Base-by-base conservation (phyloP, 768 basidiomycete genomes). In the Collybia sp. region DNA sequence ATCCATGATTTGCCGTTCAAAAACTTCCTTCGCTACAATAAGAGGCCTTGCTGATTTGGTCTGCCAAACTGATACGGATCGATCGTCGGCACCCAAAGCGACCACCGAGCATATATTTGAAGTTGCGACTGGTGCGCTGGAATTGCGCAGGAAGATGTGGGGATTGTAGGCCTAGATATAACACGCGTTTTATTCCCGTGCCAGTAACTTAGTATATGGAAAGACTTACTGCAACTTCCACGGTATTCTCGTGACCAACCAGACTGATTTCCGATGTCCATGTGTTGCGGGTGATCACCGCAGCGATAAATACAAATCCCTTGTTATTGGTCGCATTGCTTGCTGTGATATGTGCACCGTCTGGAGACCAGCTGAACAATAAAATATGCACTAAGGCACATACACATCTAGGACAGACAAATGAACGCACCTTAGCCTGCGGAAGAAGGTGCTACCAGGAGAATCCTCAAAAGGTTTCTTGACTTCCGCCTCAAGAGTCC, bases 321-420 rank as follows among this genome's bases (percentile, higher is more conserved):
- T 86, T 84, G 56, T 90, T 91, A 62, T 97, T 98, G 43, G 93
- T 97, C 1, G 94, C 93, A 58, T 98, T 98, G 1, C 95, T 95
- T 1, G 94, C 91, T 3, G 93, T 96, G 49, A 99, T 92, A 60
- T 96, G 93, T 2, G 95, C 90, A n/a, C 96, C 96, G 58, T 98
- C 96, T 2, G 96, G 96, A 1, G 94, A 97, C 96, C 96, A 99
- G 56, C 94, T 96, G 50, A 6, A 51, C 10, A 47, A 15, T 25
- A n/a, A n/a, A 32, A 44, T 39, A 40, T 37, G 9, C 18, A 41
- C 34, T 10, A 32, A 17, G 42, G 17, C 11, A 42, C 30, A 16
- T 30, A 42, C 30, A 41, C 13, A 25, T 2, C 16, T 15, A 16
- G 43, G 18, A 45, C 30, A 25, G 8, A 15, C 20, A 1, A 40